Evolutionary conservation across 1,284 basidiomycete genomes (phyloP), one percentile per base, ranked within the genome.

Genomic region (Wallemia ichthyophaga): DNA sequence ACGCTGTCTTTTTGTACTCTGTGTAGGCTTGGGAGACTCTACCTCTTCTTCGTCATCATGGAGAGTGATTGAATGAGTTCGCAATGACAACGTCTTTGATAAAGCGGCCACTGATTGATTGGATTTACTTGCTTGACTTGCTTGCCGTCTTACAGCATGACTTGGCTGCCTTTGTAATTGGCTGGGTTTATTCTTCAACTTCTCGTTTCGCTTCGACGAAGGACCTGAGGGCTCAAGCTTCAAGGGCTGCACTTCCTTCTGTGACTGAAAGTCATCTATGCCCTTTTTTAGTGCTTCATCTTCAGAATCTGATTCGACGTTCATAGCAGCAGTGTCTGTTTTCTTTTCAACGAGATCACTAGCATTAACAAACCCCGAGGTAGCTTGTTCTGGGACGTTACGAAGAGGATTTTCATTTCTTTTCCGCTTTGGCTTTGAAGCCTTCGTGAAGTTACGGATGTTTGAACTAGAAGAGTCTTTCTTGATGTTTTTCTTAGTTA

Each of bases 291-390:
- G 23, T 17, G 57, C 57, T 17, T 32, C 28, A 27, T 58, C 57
- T 17, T 58, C 57, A 21, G 57, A 58, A 26, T 58, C 57, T 21
- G 57, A 58, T 15, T 58, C 57, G 5, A 58, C 19, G 24, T 31
- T 55, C 48, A 27, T 37, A 23, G 58, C 48, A 31, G 26, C 23
- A 9, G 28, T 25, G 21, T 57, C 56, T 11, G 7, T 23, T 7
- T 55, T 17, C 25, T 33, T 2, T 27, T 55, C 17, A 48, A 58
- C 1, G 15, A 71, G 63, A 24, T 67, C 66, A 11, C 66, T 63
- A 1, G 71, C 71, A 24, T 61, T 64, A 26, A 67, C 66, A 63
- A 72, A 72, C 2, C 71, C 70, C 2, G 61, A 62, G 1, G 60
- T 28, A 0, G 67, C 69, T 48, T 64, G 68, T 1, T 69, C 68